Conservation (phyloP, 2,329 filamentous ascomycete species). For the Alternaria sp. region DNA sequence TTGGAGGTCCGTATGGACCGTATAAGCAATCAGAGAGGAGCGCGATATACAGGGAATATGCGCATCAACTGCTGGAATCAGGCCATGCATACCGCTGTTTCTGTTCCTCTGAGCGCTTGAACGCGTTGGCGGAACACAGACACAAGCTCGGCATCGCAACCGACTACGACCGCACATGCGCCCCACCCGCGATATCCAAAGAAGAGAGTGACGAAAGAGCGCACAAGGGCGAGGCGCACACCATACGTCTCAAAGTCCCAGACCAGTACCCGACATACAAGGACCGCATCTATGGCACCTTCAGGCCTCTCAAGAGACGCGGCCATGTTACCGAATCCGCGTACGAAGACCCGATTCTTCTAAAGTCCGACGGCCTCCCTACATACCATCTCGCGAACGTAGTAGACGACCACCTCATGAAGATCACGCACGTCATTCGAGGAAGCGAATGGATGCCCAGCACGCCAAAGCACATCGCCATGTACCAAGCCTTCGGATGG, state of each 20-base stretch:
- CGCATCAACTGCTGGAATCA: constrained; percentile 69
- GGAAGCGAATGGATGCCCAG: constrained; percentile 97
- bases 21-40: constrained; percentile 89
- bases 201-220: constrained; percentile 76
- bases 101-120: constrained; percentile 75
- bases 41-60: constrained; percentile 73
- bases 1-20: constrained; percentile 81
- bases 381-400: constrained; percentile 99
- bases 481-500: constrained; percentile 59
- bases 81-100: constrained; percentile 92
- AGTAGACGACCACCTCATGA: constrained; percentile 93
- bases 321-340: constrained; percentile 53
- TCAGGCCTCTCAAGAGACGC: constrained; percentile 39
- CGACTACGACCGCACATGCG: constrained; percentile 76
- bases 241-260: constrained; percentile 75
- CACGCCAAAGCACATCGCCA: constrained; percentile 76
- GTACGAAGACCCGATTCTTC: constrained; percentile 83
- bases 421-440: constrained; percentile 93
- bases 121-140: constrained; percentile 68
- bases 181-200: constrained; percentile 59
- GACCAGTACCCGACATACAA: constrained; percentile 67
- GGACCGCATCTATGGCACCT: constrained; percentile 78
- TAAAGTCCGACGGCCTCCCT: constrained; percentile 90
- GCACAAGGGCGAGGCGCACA: constrained; percentile 71
- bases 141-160: constrained; percentile 64